These are phyloP conservation scores for Tolypocladium ovalisporum DNA, from an alignment of 2,329 filamentous ascomycete species.

Conservation along the genomic window DNA sequence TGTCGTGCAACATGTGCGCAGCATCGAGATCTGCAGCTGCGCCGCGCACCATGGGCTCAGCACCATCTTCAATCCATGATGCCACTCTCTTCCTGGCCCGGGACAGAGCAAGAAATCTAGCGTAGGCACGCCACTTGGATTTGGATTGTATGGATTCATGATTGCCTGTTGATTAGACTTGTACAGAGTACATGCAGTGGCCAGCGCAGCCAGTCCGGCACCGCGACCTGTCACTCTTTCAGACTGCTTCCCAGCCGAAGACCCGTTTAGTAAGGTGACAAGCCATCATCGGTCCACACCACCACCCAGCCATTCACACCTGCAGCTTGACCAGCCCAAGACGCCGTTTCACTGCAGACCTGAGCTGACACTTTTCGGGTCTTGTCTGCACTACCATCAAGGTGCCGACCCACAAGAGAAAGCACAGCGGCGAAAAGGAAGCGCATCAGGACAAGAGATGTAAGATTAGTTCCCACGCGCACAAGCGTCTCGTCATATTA, in stretches of 20 bases:
- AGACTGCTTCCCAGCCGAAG: not conserved
- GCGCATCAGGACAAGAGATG: not conserved
- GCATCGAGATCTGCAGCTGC: slow-evolving; percentile 17
- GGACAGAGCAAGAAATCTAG: not conserved
- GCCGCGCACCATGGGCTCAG: slow-evolving; percentile 5
- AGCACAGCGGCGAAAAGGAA: not conserved
- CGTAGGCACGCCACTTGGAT: not conserved
- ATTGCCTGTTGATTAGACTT: not conserved
- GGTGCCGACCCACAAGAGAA: not conserved
- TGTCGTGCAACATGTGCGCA: slow-evolving; percentile 12
- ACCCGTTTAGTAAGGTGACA: not conserved
- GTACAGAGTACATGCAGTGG: not conserved
- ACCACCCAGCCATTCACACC: not conserved
- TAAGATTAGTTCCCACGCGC: not conserved
- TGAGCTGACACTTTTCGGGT: not conserved
- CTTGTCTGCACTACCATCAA: not conserved
- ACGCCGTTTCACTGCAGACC: not conserved
- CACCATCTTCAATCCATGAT: not conserved
- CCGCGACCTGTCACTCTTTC: not conserved
- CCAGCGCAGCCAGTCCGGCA: too few species aligned
- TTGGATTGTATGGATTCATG: not conserved
- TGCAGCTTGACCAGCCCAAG: not conserved
- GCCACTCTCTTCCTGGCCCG: not conserved
- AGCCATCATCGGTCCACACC: not conserved
- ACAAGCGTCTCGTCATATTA: not conserved